phyloP scores from a whole-genome alignment of 768 basidiomycete species.

The Pleurotus tuber-regium region DNA sequence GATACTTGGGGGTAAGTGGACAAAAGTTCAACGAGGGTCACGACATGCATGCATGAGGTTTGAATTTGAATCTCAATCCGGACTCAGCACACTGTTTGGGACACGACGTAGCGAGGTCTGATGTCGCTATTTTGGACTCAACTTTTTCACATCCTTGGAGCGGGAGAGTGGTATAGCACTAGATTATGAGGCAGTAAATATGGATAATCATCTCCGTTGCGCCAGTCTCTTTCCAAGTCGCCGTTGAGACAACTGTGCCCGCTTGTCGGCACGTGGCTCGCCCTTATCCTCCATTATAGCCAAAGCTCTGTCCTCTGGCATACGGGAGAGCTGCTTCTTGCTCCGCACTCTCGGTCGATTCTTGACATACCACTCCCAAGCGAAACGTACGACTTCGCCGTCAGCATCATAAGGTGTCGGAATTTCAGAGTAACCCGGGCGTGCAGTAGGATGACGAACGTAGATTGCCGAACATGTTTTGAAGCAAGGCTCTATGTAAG shows the following conservation, averaged over 20 bases:
- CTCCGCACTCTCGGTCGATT: constrained; percentile 67
- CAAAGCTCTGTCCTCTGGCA: constrained; percentile 63
- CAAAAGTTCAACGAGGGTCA: too few species aligned
- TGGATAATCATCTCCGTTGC: neutral
- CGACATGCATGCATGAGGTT: too few species aligned
- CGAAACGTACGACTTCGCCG: constrained; percentile 85
- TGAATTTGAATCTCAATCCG: too few species aligned
- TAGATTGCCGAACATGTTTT: constrained; percentile 88
- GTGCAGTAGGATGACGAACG: constrained; percentile 93
- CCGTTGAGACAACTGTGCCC: constrained; percentile 3
- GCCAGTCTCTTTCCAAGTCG: constrained; percentile 8
- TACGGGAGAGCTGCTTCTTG: constrained; percentile 55
- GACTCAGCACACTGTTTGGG: too few species aligned
- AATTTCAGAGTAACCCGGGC: constrained; percentile 94
- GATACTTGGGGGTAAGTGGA: too few species aligned
- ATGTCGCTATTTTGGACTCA: too few species aligned
- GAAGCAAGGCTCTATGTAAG: constrained; percentile 86
- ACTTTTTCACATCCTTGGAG: too few species aligned
- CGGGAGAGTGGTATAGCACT: too few species aligned
- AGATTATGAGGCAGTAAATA: too few species aligned
- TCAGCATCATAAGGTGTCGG: constrained; percentile 96
- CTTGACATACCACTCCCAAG: constrained; percentile 95
- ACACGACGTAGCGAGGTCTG: too few species aligned
- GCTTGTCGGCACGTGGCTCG: neutral
- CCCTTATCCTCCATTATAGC: constrained; percentile 28